Evolutionary conservation across 2,329 filamentous ascomycete genomes (phyloP).

Genomic region (Penicillium digitatum): DNA sequence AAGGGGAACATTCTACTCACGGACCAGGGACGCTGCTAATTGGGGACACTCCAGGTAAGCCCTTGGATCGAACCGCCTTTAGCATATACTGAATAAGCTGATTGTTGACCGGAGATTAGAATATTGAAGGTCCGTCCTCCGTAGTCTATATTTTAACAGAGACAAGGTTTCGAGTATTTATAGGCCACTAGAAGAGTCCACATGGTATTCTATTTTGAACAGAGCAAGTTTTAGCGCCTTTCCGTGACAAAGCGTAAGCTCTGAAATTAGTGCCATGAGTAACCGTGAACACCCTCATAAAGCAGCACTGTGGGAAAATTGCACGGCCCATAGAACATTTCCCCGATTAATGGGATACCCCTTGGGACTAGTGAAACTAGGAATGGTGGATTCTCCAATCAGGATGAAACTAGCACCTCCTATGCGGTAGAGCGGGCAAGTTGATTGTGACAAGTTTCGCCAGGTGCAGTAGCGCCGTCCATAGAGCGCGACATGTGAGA

Average conservation of each 20-base stretch:
- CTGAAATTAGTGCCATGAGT: background rate
- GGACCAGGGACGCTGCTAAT: too few relatives aligned
- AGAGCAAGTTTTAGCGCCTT: background rate
- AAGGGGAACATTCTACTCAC: too few relatives aligned
- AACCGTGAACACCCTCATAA: background rate
- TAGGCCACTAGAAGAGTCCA: too few relatives aligned
- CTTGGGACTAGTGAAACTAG: constrained; percentile 15
- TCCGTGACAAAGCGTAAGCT: too few relatives aligned
- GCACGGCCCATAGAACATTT: background rate
- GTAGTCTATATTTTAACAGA: background rate
- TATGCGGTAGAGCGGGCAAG: constrained; percentile 6
- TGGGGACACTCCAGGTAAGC: too few relatives aligned
- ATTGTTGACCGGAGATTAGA: background rate
- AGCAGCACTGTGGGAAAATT: background rate
- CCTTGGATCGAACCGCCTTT: too few relatives aligned
- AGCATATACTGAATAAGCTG: too few relatives aligned
- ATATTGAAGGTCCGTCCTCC: too few relatives aligned
- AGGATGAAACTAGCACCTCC: constrained; percentile 1
- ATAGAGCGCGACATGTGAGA: constrained; percentile 1
- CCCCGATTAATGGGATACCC: background rate
- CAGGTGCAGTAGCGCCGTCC: constrained; percentile 18
- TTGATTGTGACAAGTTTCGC: constrained; percentile 25
- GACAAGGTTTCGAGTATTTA: background rate
- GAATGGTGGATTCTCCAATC: constrained; percentile 4
- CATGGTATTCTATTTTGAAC: background rate